A percentile compares a stretch with the other conserved stretches of the same genome.
Evolutionary conservation across 2,329 filamentous ascomycete species (phyloP).

Genomic region (Fusarium newnesense): DNA sequence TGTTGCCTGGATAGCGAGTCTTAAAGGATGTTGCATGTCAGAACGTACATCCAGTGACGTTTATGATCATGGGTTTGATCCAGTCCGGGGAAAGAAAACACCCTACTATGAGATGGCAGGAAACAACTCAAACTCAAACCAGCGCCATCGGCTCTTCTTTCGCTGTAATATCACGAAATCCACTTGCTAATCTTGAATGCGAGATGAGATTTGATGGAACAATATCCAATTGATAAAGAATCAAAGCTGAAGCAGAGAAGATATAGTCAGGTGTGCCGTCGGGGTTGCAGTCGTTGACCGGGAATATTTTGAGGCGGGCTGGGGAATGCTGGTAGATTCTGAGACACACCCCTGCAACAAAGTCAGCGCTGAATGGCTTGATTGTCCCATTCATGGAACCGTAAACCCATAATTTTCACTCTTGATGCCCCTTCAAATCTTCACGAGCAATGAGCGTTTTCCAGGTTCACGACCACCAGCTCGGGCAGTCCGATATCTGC

Average conservation of each 20-base stretch:
- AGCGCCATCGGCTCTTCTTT: constrained; percentile 40
- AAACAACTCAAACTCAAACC: constrained; percentile 27
- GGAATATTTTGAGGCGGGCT: constrained; percentile 31
- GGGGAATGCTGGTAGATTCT: constrained; percentile 46
- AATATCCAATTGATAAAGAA: constrained; percentile 19
- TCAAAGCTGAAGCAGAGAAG: constrained; percentile 26
- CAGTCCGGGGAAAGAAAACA: constrained; percentile 34
- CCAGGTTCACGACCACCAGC: constrained; percentile 17
- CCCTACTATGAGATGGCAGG: constrained; percentile 3
- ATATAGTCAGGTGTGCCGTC: constrained; percentile 37
- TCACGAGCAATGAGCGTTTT: constrained; percentile 30
- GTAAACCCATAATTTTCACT: constrained; percentile 24
- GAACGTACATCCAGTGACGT: background rate
- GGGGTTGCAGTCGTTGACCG: constrained; percentile 37
- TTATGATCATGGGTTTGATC: background rate
- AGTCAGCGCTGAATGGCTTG: constrained; percentile 23
- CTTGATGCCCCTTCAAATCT: constrained; percentile 39
- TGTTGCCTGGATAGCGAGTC: background rate
- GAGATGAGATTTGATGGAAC: constrained; percentile 41
- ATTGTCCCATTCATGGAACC: constrained; percentile 18
- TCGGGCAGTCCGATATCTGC: constrained; percentile 27
- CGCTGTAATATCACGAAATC: constrained; percentile 42
- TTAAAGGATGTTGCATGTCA: constrained; percentile 7
- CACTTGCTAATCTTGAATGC: constrained; percentile 42
- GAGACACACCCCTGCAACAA: constrained; percentile 39